phyloP scores from a whole-genome alignment of 257 asterid genomes.

The Cruciata laevipes region DNA sequence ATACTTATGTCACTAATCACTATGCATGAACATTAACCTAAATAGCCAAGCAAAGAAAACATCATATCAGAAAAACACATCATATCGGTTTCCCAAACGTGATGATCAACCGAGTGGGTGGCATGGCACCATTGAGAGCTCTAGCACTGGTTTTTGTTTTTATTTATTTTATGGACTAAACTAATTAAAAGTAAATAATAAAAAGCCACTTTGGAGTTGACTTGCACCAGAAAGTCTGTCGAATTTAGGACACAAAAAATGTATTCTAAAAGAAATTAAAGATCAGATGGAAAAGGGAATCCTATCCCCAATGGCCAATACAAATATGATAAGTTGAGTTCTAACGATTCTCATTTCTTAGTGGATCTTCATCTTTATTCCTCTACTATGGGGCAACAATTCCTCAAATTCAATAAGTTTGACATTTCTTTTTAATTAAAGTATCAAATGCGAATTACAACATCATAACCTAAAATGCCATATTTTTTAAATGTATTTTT shows the following conservation, averaged over 20 bases:
- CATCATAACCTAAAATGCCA: too few relatives aligned
- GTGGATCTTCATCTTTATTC: conserved; percentile 24
- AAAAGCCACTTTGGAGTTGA: conserved; percentile 67
- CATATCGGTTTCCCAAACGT: conserved; percentile 12
- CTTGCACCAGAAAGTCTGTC: conserved; percentile 70
- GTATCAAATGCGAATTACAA: too few relatives aligned
- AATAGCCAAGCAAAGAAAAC: not conserved
- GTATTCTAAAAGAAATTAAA: not conserved
- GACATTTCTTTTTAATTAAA: too few relatives aligned
- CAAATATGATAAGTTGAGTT: not conserved
- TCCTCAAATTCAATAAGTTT: not conserved
- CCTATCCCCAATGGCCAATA: conserved; percentile 38
- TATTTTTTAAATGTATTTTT: too few relatives aligned
- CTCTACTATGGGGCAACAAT: conserved; percentile 7
- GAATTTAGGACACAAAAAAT: conserved; percentile 25
- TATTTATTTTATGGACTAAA: not conserved
- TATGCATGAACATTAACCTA: too few relatives aligned
- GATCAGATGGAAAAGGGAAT: conserved; percentile 49
- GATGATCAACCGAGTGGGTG: conserved; percentile 24
- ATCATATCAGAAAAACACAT: conserved; percentile 7
- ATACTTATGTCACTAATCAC: too few relatives aligned
- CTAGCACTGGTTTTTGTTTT: not conserved
- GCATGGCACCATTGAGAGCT: conserved; percentile 31
- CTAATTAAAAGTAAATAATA: not conserved
- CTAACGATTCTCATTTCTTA: conserved; percentile 16